Percentiles rank a stretch among this genome's conserved stretches.
Evolutionary conservation across 1,284 basidiomycete species (phyloP).

Genomic region (Apiotrichum siamense): DNA sequence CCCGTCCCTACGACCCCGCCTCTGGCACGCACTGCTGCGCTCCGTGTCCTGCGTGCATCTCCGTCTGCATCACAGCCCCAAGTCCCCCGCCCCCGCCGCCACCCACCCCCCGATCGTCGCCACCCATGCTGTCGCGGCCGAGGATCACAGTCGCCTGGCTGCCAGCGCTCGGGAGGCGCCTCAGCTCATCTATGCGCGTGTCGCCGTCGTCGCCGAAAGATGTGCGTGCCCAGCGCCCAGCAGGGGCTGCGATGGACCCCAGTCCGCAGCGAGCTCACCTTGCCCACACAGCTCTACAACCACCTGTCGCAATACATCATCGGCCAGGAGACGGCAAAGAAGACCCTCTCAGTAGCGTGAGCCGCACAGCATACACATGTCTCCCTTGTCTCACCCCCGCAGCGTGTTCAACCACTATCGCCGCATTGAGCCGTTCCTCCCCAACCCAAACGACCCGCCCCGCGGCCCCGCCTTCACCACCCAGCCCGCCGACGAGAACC

Average conservation of each 20-base stretch:
- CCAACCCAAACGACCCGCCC: slow-evolving; percentile 30
- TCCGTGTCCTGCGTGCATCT: too few species aligned
- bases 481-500: slow-evolving; percentile 1
- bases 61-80: not conserved
- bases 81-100: too few species aligned
- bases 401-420: slow-evolving; percentile 93
- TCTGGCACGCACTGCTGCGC: too few species aligned
- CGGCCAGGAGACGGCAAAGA: slow-evolving; percentile 87
- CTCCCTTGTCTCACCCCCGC: not conserved
- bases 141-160: slow-evolving; percentile 4
- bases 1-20: too few species aligned
- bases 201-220: slow-evolving; percentile 13
- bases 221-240: slow-evolving; percentile 3
- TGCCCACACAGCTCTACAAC: slow-evolving; percentile 60
- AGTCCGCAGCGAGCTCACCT: not conserved
- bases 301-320: slow-evolving; percentile 87
- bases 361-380: slow-evolving; percentile 34
- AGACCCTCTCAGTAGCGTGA: slow-evolving; percentile 82
- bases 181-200: slow-evolving; percentile 1
- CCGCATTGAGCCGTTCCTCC: slow-evolving; percentile 52
- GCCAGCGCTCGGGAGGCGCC: not conserved
- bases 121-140: slow-evolving; percentile 6
- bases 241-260: not conserved
- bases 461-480: not conserved
- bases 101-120: not conserved